Conservation (phyloP, 805 yeast species). For the Ogataea methylovora region DNA sequence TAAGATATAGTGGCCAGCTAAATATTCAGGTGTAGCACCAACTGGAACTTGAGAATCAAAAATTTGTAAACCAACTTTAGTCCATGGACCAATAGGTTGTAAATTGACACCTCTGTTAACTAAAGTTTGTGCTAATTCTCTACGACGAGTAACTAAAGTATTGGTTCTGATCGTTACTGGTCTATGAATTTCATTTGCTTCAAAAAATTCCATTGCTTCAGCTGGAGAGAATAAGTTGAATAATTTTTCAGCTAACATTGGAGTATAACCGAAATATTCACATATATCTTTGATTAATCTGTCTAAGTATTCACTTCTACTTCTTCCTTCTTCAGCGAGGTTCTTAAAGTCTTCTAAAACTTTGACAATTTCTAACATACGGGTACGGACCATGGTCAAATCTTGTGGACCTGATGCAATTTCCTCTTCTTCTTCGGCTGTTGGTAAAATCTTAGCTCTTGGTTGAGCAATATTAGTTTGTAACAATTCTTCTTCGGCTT, state of each 20-base stretch:
- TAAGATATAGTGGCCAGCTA: slow-evolving; percentile 94
- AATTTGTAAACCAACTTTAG: slow-evolving; percentile 94
- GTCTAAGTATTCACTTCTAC: slow-evolving; percentile 75
- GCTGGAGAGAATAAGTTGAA: slow-evolving; percentile 88
- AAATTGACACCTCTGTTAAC: slow-evolving; percentile 95
- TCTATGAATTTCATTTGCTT: slow-evolving; percentile 95
- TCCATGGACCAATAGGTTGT: slow-evolving; percentile 97
- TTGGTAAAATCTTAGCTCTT: slow-evolving; percentile 70
- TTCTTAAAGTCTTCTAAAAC: slow-evolving; percentile 85
- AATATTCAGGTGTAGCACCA: slow-evolving; percentile 98
- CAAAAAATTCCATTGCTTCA: slow-evolving; percentile 97
- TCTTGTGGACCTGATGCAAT: slow-evolving; percentile 56
- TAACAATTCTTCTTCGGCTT: slow-evolving; percentile 53
- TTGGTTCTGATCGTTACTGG: slow-evolving; percentile 98
- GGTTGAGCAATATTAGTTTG: slow-evolving; percentile 58
- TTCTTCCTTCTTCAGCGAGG: slow-evolving; percentile 76
- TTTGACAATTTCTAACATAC: slow-evolving; percentile 93
- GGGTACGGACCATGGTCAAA: slow-evolving; percentile 75
- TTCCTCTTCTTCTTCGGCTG: slow-evolving; percentile 51
- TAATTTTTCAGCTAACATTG: slow-evolving; percentile 86
- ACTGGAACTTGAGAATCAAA: slow-evolving; percentile 99
- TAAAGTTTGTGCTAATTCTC: slow-evolving; percentile 91
- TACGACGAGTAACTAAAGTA: slow-evolving; percentile 87
- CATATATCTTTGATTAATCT: slow-evolving; percentile 81
- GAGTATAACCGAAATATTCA: slow-evolving; percentile 89